Evolutionary conservation across 2,329 filamentous ascomycete genomes (phyloP).

Genomic region (Westerdykella aurantiaca): DNA sequence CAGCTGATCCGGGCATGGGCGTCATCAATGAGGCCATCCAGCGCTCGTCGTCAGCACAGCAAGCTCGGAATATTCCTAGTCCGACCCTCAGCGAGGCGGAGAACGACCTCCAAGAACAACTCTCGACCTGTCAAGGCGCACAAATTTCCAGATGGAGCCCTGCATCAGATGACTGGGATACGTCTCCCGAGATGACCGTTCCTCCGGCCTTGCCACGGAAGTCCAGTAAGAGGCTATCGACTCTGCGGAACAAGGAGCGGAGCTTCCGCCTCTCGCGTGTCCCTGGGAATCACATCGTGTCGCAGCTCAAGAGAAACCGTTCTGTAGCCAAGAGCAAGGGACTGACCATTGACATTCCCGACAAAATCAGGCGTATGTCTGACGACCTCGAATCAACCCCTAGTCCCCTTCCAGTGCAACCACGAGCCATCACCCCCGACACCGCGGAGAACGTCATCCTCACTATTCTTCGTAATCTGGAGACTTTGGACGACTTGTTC

Average conservation of each 20-base stretch:
- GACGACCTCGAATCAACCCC: slow-evolving; percentile 20
- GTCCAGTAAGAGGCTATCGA: slow-evolving; percentile 38
- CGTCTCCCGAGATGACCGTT: background rate
- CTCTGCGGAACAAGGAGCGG: slow-evolving; percentile 4
- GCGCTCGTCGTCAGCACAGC: slow-evolving; percentile 14
- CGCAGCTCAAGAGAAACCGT: slow-evolving; percentile 19
- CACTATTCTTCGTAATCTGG: slow-evolving; percentile 46
- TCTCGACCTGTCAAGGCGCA: slow-evolving; percentile 22
- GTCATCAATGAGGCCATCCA: slow-evolving; percentile 20
- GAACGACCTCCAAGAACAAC: slow-evolving; percentile 31
- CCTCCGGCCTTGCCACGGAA: slow-evolving; percentile 38
- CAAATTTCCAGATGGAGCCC: slow-evolving; percentile 8
- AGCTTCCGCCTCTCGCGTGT: slow-evolving; percentile 18
- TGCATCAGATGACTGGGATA: background rate
- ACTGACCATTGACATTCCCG: slow-evolving; percentile 22
- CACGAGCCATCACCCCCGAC: slow-evolving; percentile 36
- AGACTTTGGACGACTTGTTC: slow-evolving; percentile 51
- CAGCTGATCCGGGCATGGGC: slow-evolving; percentile 14
- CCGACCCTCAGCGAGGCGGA: slow-evolving; percentile 47
- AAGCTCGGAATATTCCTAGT: slow-evolving; percentile 20
- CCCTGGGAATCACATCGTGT: slow-evolving; percentile 27
- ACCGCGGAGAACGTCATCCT: slow-evolving; percentile 49
- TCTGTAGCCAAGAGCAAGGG: slow-evolving; percentile 13
- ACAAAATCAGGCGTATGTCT: slow-evolving; percentile 10
- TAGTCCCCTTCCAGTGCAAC: slow-evolving; percentile 14